Percentiles rank a stretch among this genome's conserved stretches.
Evolutionary conservation across 2,329 filamentous ascomycete species (phyloP).

Genomic region (Fusarium continuum): DNA sequence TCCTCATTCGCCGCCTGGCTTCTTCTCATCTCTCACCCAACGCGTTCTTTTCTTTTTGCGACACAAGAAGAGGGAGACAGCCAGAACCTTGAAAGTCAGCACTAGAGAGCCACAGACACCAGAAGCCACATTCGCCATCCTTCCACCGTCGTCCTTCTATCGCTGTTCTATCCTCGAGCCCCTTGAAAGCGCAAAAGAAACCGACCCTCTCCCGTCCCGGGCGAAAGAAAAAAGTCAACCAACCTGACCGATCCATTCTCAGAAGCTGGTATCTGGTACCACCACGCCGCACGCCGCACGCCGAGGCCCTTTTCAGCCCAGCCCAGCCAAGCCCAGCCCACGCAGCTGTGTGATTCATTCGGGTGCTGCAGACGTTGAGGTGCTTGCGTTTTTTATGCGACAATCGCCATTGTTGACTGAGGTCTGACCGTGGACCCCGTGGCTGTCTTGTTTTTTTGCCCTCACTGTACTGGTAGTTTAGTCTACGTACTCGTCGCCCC

Average conservation of each 20-base stretch:
- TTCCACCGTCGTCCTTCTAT: conserved; percentile 14
- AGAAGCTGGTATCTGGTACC: conserved; percentile 22
- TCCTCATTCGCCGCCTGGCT: conserved; percentile 43
- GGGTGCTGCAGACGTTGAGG: conserved; percentile 38
- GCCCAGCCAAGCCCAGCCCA: conserved; percentile 26
- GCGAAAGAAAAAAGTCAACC: conserved; percentile 27
- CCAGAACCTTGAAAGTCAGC: conserved; percentile 37
- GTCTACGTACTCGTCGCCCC: conserved; percentile 29
- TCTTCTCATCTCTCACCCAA: conserved; percentile 36
- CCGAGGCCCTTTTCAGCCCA: conserved; percentile 30
- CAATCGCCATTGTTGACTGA: conserved; percentile 43
- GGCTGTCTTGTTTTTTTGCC: conserved; percentile 39
- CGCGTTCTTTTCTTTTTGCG: conserved; percentile 45
- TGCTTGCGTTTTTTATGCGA: conserved; percentile 48
- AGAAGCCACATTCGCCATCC: conserved; percentile 32
- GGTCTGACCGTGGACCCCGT: conserved; percentile 43
- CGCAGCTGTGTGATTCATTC: conserved; percentile 37
- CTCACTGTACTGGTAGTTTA: conserved; percentile 14
- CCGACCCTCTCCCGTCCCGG: conserved; percentile 9
- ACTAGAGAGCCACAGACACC: conserved; percentile 32
- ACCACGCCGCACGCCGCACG: conserved; percentile 29
- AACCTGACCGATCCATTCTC: conserved; percentile 14
- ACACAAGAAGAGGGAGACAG: conserved; percentile 25
- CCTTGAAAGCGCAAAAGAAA: conserved; percentile 7
- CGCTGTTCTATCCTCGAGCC: conserved; percentile 22